phyloP scores from a whole-genome alignment of 371 early-diverging fungal species.

The Mortierella sp. region DNA sequence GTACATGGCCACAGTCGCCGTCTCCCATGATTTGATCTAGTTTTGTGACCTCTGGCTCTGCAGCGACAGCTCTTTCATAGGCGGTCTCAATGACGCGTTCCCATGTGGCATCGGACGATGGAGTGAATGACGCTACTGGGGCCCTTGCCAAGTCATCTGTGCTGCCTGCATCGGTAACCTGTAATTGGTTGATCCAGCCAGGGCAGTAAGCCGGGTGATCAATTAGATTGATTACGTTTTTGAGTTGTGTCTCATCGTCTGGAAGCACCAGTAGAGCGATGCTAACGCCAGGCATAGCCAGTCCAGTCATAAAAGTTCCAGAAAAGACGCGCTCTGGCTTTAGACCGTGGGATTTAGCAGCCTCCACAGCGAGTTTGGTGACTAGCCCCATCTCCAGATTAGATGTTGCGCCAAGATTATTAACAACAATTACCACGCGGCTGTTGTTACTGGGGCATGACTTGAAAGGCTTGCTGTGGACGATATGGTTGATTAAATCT shows the following conservation, averaged over 20 bases:
- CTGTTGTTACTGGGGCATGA: conserved; percentile 23
- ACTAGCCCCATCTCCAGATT: conserved; percentile 77
- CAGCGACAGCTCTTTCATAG: conserved; percentile 66
- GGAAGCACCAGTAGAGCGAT: conserved; percentile 70
- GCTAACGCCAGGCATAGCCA: conserved; percentile 85
- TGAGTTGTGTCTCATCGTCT: conserved; percentile 36
- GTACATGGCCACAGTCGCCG: conserved; percentile 86
- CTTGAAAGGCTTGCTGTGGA: conserved; percentile 64
- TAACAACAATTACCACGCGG: conserved; percentile 73
- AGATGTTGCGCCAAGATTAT: conserved; percentile 85
- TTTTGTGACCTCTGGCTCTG: conserved; percentile 78
- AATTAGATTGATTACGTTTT: conserved; percentile 58
- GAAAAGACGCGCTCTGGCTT: conserved; percentile 68
- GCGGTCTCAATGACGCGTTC: conserved; percentile 63
- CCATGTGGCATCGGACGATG: conserved; percentile 59
- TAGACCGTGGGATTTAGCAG: conserved; percentile 46
- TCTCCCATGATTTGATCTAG: conserved; percentile 84
- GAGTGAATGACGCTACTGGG: conserved; percentile 36
- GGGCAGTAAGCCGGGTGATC: conserved; percentile 66
- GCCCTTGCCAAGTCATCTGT: conserved; percentile 55
- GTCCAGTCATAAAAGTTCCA: conserved; percentile 79
- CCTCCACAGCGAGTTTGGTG: conserved; percentile 72
- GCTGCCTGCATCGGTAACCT: conserved; percentile 49
- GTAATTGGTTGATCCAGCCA: conserved; percentile 67
- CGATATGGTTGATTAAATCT: conserved; percentile 66